Evolutionary conservation across 2,329 filamentous ascomycete genomes (phyloP).

Genomic region (Zymoseptoria ardabiliae): DNA sequence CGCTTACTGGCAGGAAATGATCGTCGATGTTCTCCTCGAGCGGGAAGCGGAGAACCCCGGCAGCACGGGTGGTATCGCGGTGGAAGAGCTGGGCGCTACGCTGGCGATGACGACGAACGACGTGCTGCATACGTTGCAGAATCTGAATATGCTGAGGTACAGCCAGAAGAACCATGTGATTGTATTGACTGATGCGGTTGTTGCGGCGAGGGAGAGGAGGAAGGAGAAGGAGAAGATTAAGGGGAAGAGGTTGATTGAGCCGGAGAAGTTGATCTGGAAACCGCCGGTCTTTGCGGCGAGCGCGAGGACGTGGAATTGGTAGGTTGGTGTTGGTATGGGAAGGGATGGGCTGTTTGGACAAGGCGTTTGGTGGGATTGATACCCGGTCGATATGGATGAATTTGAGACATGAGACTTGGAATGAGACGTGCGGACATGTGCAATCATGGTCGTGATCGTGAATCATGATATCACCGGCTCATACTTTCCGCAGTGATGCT

Average conservation of each 20-base stretch:
- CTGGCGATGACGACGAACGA: conserved; percentile 97
- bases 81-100: conserved; percentile 71
- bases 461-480: neutral
- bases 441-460: neutral
- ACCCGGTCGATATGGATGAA: neutral
- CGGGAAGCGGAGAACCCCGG: conserved; percentile 47
- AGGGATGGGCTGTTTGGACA: neutral
- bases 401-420: too few species aligned
- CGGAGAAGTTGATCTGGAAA: conserved; percentile 82
- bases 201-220: conserved; percentile 61
- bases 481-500: neutral
- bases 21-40: conserved; percentile 77
- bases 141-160: conserved; percentile 90
- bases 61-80: conserved; percentile 55
- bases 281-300: conserved; percentile 89
- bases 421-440: neutral
- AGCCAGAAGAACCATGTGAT: conserved; percentile 96
- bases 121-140: conserved; percentile 89
- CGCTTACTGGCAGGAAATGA: conserved; percentile 95
- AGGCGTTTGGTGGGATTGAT: neutral
- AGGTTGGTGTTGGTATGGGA: conserved; percentile 6
- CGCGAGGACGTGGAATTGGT: conserved; percentile 94
- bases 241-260: conserved; percentile 69
- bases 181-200: conserved; percentile 76
- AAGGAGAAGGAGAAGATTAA: conserved; percentile 67